Evolutionary conservation across 805 yeast genomes (phyloP).

Genomic region (Jamesozyma jinghongensis): DNA sequence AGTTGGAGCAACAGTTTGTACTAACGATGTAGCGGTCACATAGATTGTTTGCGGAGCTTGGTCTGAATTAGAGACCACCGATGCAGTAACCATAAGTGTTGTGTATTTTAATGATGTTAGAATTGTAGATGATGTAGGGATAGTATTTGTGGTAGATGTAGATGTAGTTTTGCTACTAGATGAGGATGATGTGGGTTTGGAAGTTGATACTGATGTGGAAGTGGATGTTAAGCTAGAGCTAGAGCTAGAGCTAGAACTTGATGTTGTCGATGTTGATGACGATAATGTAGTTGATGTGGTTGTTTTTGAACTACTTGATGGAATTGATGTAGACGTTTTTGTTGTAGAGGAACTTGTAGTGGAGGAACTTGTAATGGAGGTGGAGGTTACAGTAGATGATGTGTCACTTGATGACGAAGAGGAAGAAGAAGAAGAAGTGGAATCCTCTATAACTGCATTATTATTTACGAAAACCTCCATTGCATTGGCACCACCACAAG

Average conservation of each 20-base stretch:
- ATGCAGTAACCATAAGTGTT: slow-evolving; percentile 18
- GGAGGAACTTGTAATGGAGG: background rate
- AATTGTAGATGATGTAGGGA: slow-evolving; percentile 7
- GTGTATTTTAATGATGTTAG: slow-evolving; percentile 17
- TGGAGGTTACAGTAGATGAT: background rate
- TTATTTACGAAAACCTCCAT: slow-evolving; percentile 37
- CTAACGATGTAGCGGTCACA: slow-evolving; percentile 24
- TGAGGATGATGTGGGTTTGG: slow-evolving; percentile 7
- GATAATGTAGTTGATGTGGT: background rate
- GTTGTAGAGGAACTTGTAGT: background rate
- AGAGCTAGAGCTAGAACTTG: slow-evolving; percentile 7
- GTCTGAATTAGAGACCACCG: slow-evolving; percentile 18
- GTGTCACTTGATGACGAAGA: background rate
- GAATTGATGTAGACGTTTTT: background rate
- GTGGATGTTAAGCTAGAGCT: slow-evolving; percentile 5
- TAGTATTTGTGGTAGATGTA: too few relatives aligned
- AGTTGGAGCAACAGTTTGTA: slow-evolving; percentile 11
- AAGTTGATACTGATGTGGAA: too few relatives aligned
- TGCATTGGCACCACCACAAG: slow-evolving; percentile 55
- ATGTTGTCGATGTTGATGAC: slow-evolving; percentile 4
- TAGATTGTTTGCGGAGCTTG: slow-evolving; percentile 15
- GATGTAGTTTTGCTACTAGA: background rate
- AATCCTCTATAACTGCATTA: slow-evolving; percentile 11
- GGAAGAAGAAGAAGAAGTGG: background rate
- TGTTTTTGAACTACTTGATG: background rate